These are phyloP conservation scores for Juncus effusus DNA, from an alignment of 176 grass and related monocot species.

Conservation along the genomic window DNA sequence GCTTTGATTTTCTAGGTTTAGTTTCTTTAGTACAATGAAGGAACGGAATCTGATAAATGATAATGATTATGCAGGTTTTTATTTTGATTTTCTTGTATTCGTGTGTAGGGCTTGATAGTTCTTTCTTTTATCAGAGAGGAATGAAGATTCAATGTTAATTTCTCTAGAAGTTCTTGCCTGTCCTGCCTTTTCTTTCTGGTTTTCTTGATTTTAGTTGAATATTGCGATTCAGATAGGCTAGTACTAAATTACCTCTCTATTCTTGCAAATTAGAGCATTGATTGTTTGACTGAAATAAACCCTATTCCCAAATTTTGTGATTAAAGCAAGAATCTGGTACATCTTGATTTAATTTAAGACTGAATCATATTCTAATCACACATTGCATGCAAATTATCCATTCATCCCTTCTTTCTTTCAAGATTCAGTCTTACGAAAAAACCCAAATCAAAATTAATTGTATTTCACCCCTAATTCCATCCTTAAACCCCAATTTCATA, in stretches of 20 bases:
- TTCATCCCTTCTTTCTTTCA: no score
- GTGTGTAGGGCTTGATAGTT: slow-evolving; percentile 1
- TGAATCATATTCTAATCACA: no score
- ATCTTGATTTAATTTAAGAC: no score
- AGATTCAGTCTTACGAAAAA: no score
- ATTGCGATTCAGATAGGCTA: no score
- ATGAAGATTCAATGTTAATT: slow-evolving; percentile 1
- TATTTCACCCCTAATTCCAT: no score
- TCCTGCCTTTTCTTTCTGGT: background rate
- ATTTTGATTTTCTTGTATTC: background rate
- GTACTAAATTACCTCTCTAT: no score
- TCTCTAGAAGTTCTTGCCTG: background rate
- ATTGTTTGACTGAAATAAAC: no score
- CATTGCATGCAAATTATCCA: no score
- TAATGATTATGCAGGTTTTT: background rate
- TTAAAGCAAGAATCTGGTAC: background rate
- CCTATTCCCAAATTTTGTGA: background rate
- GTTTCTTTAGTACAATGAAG: background rate
- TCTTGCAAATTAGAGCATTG: no score
- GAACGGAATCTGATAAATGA: background rate
- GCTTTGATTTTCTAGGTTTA: background rate
- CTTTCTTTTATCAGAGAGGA: background rate
- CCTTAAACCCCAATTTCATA: no score
- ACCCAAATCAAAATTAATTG: no score
- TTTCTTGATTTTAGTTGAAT: slow-evolving; percentile 7